Evolutionary conservation across 2,329 filamentous ascomycete genomes (phyloP).

Genomic region (Xylaria sp.): DNA sequence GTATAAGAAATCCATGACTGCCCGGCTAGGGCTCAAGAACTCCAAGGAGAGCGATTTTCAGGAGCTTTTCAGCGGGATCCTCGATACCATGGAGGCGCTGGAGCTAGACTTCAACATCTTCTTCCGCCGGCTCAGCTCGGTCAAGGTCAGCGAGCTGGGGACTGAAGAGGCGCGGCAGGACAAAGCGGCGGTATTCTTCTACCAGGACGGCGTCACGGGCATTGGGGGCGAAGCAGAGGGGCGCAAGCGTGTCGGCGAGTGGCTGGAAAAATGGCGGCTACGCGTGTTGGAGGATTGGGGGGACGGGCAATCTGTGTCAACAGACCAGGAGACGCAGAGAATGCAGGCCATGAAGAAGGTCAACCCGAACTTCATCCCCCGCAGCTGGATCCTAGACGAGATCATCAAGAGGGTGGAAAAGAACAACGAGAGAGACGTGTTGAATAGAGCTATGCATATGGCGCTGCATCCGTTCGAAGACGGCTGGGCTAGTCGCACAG

Average conservation of each 20-base stretch:
- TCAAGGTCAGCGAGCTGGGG: slow-evolving; percentile 65
- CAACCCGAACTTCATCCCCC: slow-evolving; percentile 91
- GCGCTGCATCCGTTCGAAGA: slow-evolving; percentile 84
- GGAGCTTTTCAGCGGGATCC: slow-evolving; percentile 74
- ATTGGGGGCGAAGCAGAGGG: slow-evolving; percentile 64
- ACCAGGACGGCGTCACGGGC: slow-evolving; percentile 68
- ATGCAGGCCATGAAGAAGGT: slow-evolving; percentile 76
- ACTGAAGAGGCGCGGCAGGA: slow-evolving; percentile 65
- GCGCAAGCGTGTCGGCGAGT: slow-evolving; percentile 68
- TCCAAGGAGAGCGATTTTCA: slow-evolving; percentile 77
- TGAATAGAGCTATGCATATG: slow-evolving; percentile 81
- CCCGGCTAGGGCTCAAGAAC: slow-evolving; percentile 73
- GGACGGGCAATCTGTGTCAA: slow-evolving; percentile 37
- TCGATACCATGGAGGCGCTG: slow-evolving; percentile 79
- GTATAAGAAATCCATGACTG: slow-evolving; percentile 84
- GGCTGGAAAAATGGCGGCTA: slow-evolving; percentile 78
- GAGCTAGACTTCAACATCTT: slow-evolving; percentile 95
- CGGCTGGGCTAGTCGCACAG: slow-evolving; percentile 60
- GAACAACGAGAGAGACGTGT: slow-evolving; percentile 76
- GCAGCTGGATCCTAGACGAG: slow-evolving; percentile 92
- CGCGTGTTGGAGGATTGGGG: slow-evolving; percentile 79
- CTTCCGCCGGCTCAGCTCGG: slow-evolving; percentile 74
- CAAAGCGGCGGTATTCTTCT: slow-evolving; percentile 77
- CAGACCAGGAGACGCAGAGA: slow-evolving; percentile 61
- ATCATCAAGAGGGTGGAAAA: slow-evolving; percentile 88